Evolutionary conservation across 176 grass and related monocot species (phyloP), one percentile per base, ranked within the genome.

Genomic region (Eragrostis curvula): DNA sequence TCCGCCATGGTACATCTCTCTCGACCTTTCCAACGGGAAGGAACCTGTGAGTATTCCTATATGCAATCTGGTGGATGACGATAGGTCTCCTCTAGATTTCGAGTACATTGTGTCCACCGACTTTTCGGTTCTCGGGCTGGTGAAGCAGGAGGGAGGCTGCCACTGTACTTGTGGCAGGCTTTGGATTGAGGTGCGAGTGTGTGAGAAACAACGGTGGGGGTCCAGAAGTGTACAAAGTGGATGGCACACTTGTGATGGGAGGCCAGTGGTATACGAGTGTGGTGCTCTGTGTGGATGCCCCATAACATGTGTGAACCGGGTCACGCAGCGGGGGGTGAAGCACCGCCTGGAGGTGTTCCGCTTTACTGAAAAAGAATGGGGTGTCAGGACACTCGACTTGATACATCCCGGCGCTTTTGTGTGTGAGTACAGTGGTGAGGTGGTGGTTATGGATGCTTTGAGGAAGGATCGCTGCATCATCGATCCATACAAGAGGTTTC

Each of bases 211-310:
- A 95, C 55, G 66, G 52, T 16, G 76, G 66, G 5, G 68, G 70
- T n/a, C 74, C 61, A 11, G n/a, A n/a, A n/a, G 53, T 81, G 47
- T 98, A 98, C 43, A 87, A 84, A 25, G 74, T 23, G 49, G 88
- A 90, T 42, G 92, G 82, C 16, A 89, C 79, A 70, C 91, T 95
- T 68, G 36, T 90, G 53, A 77, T 73, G 69, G 96, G 17, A 73
- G 88, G 51, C 90, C 96, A 6, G 75, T 98, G 49, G 85, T 98
- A 66, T 98, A 91, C 8, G 96, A 98, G 43, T 98, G 96, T 1
- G 92, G 90, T 27, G 67, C 77, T 30, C 56, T 73, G 39, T 98
- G 92, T 64, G 69, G 20, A 0, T 98, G 96, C 61, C 63, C 92
- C 21, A 29, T 83, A 48, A 95, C 24, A 56, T 98, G 96, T 6